Percentiles rank a stretch among this genome's conserved stretches.
Conservation (phyloP, 192 early-diverging fungal genomes). For the Podila clonocystis region DNA sequence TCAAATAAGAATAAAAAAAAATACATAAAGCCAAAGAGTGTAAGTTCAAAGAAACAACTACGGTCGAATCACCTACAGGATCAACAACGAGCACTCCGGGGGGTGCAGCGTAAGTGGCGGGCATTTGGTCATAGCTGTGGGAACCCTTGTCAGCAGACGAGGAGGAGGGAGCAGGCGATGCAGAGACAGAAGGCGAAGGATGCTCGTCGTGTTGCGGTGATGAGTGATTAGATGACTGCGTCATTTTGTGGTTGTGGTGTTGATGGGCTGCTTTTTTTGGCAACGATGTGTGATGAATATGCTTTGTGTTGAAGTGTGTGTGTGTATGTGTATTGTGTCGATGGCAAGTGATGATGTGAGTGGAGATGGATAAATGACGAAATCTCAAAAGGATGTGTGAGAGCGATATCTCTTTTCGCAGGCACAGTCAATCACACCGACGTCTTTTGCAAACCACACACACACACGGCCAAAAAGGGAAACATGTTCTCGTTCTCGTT, state of each 20-base stretch:
- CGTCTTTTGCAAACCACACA: no score
- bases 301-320: neutral
- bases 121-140: slow-evolving; percentile 17
- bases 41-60: no score
- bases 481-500: no score
- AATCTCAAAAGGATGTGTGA: slow-evolving; percentile 8
- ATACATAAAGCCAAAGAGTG: no score
- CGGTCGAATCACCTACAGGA: slow-evolving; percentile 14
- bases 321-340: no score
- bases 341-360: slow-evolving; percentile 15
- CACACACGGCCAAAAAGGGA: no score
- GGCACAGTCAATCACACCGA: no score
- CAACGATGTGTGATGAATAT: neutral
- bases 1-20: neutral
- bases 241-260: neutral
- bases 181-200: neutral
- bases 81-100: slow-evolving; percentile 45
- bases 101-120: slow-evolving; percentile 21
- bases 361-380: slow-evolving; percentile 4
- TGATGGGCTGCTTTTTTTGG: neutral
- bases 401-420: neutral
- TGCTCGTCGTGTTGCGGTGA: neutral
- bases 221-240: neutral
- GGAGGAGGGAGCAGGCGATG: neutral
- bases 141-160: neutral